phyloP scores from a whole-genome alignment of 352 stramenopile genomes.

The Phytophthora pluvialis region DNA sequence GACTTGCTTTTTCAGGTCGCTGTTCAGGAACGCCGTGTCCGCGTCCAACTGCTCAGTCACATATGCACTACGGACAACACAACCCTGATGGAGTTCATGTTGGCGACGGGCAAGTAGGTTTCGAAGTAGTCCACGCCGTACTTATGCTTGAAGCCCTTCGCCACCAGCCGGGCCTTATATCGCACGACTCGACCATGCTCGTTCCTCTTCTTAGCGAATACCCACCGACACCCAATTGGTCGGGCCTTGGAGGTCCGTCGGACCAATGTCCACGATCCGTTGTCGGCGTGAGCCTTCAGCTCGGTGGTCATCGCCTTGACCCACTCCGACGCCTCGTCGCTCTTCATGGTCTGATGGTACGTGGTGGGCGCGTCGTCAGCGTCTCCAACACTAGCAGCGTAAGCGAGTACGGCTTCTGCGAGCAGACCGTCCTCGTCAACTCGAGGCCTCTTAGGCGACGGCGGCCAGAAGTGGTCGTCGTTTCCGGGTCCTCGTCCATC shows the following conservation, averaged over 20 bases:
- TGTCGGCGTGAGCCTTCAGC: conserved; percentile 1
- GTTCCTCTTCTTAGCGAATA: conserved; percentile 12
- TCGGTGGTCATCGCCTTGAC: conserved; percentile 3
- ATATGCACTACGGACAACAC: too few relatives aligned
- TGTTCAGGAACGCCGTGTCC: too few relatives aligned
- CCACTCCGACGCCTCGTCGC: conserved; percentile 1
- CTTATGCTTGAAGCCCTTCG: conserved; percentile 11
- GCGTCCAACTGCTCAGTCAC: too few relatives aligned
- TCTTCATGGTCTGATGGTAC: conserved; percentile 7
- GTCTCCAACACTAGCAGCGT: conserved; percentile 2
- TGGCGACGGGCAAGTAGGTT: conserved; percentile 4
- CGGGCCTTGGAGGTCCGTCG: neutral
- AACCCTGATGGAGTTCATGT: neutral
- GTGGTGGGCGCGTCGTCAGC: neutral
- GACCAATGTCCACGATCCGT: conserved; percentile 3
- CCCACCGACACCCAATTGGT: conserved; percentile 4
- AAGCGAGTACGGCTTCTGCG: conserved; percentile 9
- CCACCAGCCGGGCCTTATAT: conserved; percentile 3
- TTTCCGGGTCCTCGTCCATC: neutral
- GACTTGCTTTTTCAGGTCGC: too few relatives aligned
- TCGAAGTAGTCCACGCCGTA: conserved; percentile 11
- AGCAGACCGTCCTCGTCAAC: conserved; percentile 13
- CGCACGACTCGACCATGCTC: neutral
- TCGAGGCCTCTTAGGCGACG: neutral
- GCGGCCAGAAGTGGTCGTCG: neutral